A percentile compares a stretch with the other conserved stretches of the same genome.
Evolutionary conservation across 805 yeast genomes (phyloP).

Genomic region (Kodamaea nitidulidarum): DNA sequence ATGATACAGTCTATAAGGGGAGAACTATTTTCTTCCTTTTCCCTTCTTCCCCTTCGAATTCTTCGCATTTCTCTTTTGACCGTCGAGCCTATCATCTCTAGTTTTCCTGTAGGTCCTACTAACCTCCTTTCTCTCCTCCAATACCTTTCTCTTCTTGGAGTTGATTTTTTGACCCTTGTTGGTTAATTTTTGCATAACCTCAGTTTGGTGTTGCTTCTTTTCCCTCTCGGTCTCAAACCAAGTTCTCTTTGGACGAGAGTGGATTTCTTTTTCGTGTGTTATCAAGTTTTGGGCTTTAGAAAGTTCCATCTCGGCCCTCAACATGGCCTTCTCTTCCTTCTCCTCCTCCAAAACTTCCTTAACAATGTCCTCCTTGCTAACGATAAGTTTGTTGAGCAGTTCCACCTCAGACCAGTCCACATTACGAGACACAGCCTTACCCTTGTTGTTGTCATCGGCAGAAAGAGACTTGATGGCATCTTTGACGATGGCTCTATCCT

Average conservation of each 20-base stretch:
- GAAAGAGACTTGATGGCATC: conserved; percentile 73
- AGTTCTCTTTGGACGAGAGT: conserved; percentile 88
- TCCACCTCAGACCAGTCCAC: conserved; percentile 90
- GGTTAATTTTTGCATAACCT: conserved; percentile 36
- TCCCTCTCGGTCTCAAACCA: conserved; percentile 80
- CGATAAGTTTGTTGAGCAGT: conserved; percentile 57
- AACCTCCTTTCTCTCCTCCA: conserved; percentile 54
- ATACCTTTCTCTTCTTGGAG: conserved; percentile 67
- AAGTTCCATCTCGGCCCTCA: conserved; percentile 87
- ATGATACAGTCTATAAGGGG: not conserved
- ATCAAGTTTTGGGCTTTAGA: conserved; percentile 81
- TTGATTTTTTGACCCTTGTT: conserved; percentile 55
- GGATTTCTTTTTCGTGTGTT: conserved; percentile 76
- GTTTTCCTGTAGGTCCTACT: conserved; percentile 71
- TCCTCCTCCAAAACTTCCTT: conserved; percentile 85
- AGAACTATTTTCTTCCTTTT: not conserved
- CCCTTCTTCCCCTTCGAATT: conserved; percentile 7
- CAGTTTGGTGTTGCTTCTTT: conserved; percentile 41
- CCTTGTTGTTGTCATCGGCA: conserved; percentile 24
- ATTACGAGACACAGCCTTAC: conserved; percentile 78
- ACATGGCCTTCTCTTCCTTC: conserved; percentile 78
- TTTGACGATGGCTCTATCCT: conserved; percentile 86
- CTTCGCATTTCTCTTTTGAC: conserved; percentile 38
- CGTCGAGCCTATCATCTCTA: conserved; percentile 57
- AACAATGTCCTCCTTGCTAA: conserved; percentile 53